A percentile compares a stretch with the other conserved stretches of the same genome.
Evolutionary conservation across 1,139 yeast species (phyloP).

Genomic region (Saccharomyces hybrid): DNA sequence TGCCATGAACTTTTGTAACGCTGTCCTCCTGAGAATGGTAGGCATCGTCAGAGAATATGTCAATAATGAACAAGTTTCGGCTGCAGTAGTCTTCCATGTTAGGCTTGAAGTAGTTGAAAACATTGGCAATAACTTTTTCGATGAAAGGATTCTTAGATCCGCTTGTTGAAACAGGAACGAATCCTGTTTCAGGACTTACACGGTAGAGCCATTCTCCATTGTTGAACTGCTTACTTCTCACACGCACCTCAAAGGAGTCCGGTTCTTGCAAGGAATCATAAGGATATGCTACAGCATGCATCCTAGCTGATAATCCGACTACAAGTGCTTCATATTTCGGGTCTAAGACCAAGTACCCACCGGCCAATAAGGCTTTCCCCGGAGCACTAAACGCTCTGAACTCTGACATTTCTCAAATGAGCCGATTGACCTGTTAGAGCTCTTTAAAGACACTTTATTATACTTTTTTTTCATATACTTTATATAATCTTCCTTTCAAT

Average conservation of each 20-base stretch:
- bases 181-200: constrained; percentile 16
- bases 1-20: constrained; percentile 30
- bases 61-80: constrained; percentile 38
- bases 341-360: constrained; percentile 87
- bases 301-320: constrained; percentile 81
- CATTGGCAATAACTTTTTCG: constrained; percentile 51
- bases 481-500: not conserved
- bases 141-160: constrained; percentile 64
- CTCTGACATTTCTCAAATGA: not conserved
- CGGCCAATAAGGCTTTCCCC: constrained; percentile 89
- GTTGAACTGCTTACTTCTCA: constrained; percentile 73
- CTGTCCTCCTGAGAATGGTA: constrained; percentile 72
- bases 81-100: not conserved
- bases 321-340: constrained; percentile 71
- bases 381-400: constrained; percentile 67
- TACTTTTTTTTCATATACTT: not conserved
- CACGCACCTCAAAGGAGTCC: constrained; percentile 31
- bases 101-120: constrained; percentile 42
- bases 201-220: constrained; percentile 64
- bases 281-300: constrained; percentile 59
- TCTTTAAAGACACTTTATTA: not conserved
- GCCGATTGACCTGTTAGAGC: not conserved
- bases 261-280: not conserved
- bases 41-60: constrained; percentile 78
- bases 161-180: constrained; percentile 27